Base-by-base conservation (phyloP, 176 grass and related monocot species). In the Aegilops longissima region DNA sequence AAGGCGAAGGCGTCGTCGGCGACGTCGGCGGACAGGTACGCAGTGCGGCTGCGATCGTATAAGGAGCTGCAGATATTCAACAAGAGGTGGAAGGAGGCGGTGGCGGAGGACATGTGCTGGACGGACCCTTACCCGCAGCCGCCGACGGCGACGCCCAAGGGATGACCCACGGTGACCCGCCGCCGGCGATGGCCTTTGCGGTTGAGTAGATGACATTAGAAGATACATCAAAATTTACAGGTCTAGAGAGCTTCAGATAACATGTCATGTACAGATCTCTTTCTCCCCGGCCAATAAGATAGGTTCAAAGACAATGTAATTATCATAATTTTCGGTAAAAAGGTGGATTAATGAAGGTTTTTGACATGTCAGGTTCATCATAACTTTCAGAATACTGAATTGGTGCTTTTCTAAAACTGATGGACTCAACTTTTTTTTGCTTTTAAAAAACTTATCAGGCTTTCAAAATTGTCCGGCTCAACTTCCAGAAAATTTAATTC, bases 21-120 rank as follows among this genome's bases (percentile, higher is more conserved):
- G 27, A 54, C 73, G n/a, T 77, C 63, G 78, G 80, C 80, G 12
- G 90, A 91, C 61, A 70, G 95, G 76, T 23, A 86, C 64, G 79
- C 64, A 1, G 97, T 99, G 62, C 91, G 97, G 67, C 61, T 79
- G 70, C 86, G 94, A 14, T 99, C 97, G 14, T 99, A 90, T 70
- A 56, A 62, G 9, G 97, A 99, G 89, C 85, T 85, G 40, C 13
- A 91, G 75, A 67, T 91, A 69, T 99, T 99, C 61, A 88, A 90
- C 25, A 71, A 79, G 63, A 85, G 97, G 89, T 99, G 97, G 97
- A 85, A 82, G 70, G 33, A 85, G 59, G 97, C 97, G 4, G 90
- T 70, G 20, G 47, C n/a, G 62, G 85, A 93, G 34, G 97, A 99
- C 56, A 67, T 77, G 66, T 93, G 92, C 84, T 99, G 97, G 97